Percentiles rank a stretch among this genome's conserved stretches.
These are phyloP conservation scores for Tylopilus sp. DNA, from an alignment of 768 basidiomycete species.

Conservation along the genomic window DNA sequence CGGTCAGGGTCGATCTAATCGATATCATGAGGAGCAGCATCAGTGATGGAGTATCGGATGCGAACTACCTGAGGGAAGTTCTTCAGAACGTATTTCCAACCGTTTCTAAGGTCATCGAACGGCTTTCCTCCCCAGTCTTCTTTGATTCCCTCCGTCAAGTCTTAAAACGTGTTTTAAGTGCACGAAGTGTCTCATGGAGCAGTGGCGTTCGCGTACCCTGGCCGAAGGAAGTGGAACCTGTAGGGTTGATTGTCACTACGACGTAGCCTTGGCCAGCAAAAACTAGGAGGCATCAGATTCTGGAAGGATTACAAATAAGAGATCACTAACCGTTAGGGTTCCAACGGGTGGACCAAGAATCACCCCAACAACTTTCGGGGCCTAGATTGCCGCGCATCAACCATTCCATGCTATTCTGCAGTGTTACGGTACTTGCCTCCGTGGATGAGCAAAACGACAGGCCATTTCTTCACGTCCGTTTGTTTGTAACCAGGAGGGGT, in stretches of 20 bases:
- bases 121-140: conserved; percentile 87
- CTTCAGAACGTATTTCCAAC: conserved; percentile 68
- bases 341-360: conserved; percentile 90
- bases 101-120: conserved; percentile 70
- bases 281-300: conserved; percentile 37
- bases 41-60: neutral
- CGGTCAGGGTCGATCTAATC: conserved; percentile 63
- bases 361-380: conserved; percentile 84
- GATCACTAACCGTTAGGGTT: conserved; percentile 67
- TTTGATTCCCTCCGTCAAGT: conserved; percentile 75
- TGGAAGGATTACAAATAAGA: neutral
- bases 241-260: conserved; percentile 85
- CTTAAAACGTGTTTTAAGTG: conserved; percentile 34
- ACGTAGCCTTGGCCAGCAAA: conserved; percentile 91
- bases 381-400: conserved; percentile 35
- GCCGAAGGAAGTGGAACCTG: conserved; percentile 90
- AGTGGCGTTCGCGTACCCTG: conserved; percentile 49
- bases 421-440: conserved; percentile 44
- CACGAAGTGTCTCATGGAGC: neutral
- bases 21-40: neutral
- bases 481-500: conserved; percentile 76
- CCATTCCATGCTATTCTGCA: neutral
- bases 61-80: conserved; percentile 60
- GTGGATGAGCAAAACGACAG: conserved; percentile 76
- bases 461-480: conserved; percentile 71